Evolutionary conservation across 1,139 yeast genomes (phyloP).

Genomic region (Tardiomyces blankii): DNA sequence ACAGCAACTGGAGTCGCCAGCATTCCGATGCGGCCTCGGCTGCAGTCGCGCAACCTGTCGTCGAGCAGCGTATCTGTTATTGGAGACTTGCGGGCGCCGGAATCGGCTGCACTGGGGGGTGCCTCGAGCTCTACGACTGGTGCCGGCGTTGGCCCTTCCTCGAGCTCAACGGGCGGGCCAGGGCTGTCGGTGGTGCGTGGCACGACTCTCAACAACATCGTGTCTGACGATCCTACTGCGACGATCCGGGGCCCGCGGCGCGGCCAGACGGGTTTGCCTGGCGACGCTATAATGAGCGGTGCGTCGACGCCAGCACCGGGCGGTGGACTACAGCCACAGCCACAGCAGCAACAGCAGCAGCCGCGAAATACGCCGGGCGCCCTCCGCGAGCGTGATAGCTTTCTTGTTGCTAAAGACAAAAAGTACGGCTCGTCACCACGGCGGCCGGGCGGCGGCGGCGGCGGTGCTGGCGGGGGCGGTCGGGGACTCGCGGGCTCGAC

Average conservation of each 20-base stretch:
- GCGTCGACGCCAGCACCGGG: too few relatives aligned
- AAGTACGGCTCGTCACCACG: not conserved
- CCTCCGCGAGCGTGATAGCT: not conserved
- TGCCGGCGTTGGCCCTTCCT: too few relatives aligned
- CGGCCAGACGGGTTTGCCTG: not conserved
- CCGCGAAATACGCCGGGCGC: not conserved
- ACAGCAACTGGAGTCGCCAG: too few relatives aligned
- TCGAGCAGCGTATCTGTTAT: not conserved
- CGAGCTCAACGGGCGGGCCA: too few relatives aligned
- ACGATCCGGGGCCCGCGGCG: not conserved
- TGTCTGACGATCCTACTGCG: not conserved
- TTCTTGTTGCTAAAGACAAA: not conserved
- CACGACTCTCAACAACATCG: too few relatives aligned
- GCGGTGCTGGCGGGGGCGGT: not conserved
- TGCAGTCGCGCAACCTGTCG: not conserved
- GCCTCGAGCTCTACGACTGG: too few relatives aligned
- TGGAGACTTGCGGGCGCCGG: not conserved
- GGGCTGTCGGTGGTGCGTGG: too few relatives aligned
- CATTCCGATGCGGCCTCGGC: too few relatives aligned
- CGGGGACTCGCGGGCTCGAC: not conserved
- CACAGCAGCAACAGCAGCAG: too few relatives aligned
- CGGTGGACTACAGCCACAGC: too few relatives aligned
- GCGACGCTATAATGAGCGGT: not conserved
- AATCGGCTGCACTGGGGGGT: too few relatives aligned
- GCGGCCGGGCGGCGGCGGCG: not conserved